Conservation (phyloP, 768 basidiomycete genomes). For the Mycena sanguinolenta region DNA sequence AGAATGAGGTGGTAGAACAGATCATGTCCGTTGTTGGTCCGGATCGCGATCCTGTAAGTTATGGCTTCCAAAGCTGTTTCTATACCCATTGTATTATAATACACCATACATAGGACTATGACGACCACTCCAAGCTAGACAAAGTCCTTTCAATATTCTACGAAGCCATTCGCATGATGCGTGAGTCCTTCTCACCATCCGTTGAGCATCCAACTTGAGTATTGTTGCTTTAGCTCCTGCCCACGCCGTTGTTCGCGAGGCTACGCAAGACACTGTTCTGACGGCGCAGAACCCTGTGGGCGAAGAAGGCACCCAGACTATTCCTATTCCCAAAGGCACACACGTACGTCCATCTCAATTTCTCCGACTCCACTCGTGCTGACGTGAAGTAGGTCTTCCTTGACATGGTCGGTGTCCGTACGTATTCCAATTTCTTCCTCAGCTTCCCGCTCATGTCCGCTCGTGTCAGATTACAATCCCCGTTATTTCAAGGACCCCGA, state of each 20-base stretch:
- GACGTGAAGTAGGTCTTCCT: slow-evolving; percentile 43
- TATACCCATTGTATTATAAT: slow-evolving; percentile 7
- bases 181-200: slow-evolving; percentile 35
- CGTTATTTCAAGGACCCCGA: slow-evolving; percentile 63
- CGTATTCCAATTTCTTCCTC: slow-evolving; percentile 21
- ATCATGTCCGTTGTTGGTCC: slow-evolving; percentile 54
- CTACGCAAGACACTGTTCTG: slow-evolving; percentile 45
- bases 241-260: slow-evolving; percentile 42
- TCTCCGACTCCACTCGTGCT: no score
- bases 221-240: slow-evolving; percentile 40
- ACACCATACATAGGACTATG: slow-evolving; percentile 27
- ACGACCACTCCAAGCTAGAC: slow-evolving; percentile 40
- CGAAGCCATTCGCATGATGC: slow-evolving; percentile 47
- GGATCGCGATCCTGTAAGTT: slow-evolving; percentile 50
- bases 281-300: slow-evolving; percentile 43
- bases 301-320: slow-evolving; percentile 40
- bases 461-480: slow-evolving; percentile 60
- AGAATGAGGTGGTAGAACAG: slow-evolving; percentile 62
- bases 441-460: neutral
- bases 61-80: neutral
- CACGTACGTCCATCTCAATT: neutral
- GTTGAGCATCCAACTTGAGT: neutral
- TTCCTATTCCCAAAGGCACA: slow-evolving; percentile 41
- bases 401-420: slow-evolving; percentile 46
- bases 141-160: slow-evolving; percentile 47